Evolutionary conservation across 495 filamentous ascomycete species (phyloP).

Genomic region (Melanomma pulvis-pyrius): DNA sequence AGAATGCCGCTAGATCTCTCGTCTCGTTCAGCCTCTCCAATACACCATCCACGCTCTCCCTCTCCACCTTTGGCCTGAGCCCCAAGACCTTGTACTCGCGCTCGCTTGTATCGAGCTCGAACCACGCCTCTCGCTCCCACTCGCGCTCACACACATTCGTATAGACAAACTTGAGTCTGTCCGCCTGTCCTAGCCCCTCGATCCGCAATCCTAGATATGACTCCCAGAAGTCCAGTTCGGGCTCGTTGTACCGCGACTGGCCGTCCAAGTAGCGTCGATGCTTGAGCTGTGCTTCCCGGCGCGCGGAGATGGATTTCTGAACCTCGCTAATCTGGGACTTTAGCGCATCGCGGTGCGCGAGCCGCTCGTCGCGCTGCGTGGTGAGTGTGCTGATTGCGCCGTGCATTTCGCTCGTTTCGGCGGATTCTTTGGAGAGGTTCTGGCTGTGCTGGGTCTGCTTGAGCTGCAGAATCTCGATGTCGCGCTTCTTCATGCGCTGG

Average conservation of each 20-base stretch:
- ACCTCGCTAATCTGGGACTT: conserved; percentile 76
- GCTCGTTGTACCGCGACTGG: conserved; percentile 81
- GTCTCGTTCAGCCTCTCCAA: conserved; percentile 80
- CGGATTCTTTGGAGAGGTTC: conserved; percentile 79
- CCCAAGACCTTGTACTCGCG: conserved; percentile 82
- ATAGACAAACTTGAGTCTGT: conserved; percentile 88
- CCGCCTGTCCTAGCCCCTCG: conserved; percentile 82
- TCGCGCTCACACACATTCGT: conserved; percentile 84
- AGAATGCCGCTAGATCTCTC: conserved; percentile 74
- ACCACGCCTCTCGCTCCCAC: conserved; percentile 89
- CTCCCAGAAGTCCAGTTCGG: conserved; percentile 95
- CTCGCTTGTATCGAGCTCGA: conserved; percentile 79
- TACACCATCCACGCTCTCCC: conserved; percentile 68
- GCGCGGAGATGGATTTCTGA: conserved; percentile 68
- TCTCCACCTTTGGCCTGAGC: conserved; percentile 74
- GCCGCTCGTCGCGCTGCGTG: conserved; percentile 72
- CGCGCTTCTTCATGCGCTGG: conserved; percentile 81
- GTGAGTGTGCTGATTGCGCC: conserved; percentile 73
- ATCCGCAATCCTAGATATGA: conserved; percentile 84
- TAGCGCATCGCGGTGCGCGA: conserved; percentile 71
- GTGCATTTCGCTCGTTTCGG: conserved; percentile 88
- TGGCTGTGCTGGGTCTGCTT: conserved; percentile 77
- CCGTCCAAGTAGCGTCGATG: conserved; percentile 70
- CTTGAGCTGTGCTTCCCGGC: conserved; percentile 61
- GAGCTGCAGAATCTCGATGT: conserved; percentile 80